Base-by-base conservation (phyloP, 2,329 filamentous ascomycete species). In the Amesomyces nigricolor region DNA sequence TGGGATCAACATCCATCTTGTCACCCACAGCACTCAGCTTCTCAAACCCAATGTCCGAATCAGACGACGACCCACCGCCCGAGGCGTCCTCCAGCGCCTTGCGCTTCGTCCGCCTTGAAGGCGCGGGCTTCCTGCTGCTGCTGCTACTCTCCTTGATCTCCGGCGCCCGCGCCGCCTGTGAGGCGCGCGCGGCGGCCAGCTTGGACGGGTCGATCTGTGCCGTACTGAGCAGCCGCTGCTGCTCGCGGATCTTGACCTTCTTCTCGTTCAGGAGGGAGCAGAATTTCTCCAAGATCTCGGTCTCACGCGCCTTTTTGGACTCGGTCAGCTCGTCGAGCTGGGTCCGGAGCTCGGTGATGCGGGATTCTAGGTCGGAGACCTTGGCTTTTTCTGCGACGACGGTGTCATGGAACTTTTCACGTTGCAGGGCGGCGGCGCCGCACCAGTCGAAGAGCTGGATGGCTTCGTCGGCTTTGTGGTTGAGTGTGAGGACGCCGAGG, bases 181-280 rank as follows among this genome's bases (percentile, higher is more conserved):
- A 52, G 5, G 56, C 59, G 22, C 39, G 48, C 1, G 42, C 55
- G 1, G 51, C 56, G 8, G 51, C 54, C 10, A 61, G 53, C 17
- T 17, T 43, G 8, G 57, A 58, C 0, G 47, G 50, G 35, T 59
- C 57, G 13, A 58, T 55, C 7, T 57, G 56, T 16, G 58, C 57
- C 1, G 51, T 59, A 38, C 53, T 58, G 29, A 90, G 70, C 17
- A 87, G 70, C 39, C 80, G 78, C 63, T 87, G 83, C 70, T 90
- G 87, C 63, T 90, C 81, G 43, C 88, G 74, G 48, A 91, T 91
- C 70, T 88, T 91, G 51, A 85, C 74, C 70, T 91, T 91, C 73
- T 92, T 92, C 67, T 87, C 82, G 63, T 91, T 91, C 1, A 91
- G 72, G 2, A 92, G 73, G 53, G 81, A 75, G 53, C 81, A 78